Conservation (phyloP, 345 rosid genomes). For the Draba incana region DNA sequence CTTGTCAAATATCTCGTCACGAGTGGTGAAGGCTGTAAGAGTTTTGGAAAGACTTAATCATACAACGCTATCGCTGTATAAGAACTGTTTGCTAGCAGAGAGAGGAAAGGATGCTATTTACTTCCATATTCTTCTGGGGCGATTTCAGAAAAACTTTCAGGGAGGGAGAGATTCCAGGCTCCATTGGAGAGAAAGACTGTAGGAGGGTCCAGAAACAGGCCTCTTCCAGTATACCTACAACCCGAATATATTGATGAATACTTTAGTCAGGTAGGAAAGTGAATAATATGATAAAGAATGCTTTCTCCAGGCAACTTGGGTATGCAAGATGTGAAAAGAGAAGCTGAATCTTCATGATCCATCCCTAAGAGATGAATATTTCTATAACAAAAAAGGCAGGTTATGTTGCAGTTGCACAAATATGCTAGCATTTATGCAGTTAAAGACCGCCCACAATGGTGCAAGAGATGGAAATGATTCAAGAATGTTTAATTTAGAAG, state of each 20-base stretch:
- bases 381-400: too few relatives aligned
- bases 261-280: not conserved
- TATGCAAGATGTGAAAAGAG: not conserved
- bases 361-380: too few relatives aligned
- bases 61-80: not conserved
- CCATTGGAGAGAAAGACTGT: slow-evolving; percentile 66
- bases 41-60: slow-evolving; percentile 18
- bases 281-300: slow-evolving; percentile 1
- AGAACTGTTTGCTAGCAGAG: not conserved
- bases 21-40: slow-evolving; percentile 62
- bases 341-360: not conserved
- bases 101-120: slow-evolving; percentile 38
- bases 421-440: too few relatives aligned
- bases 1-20: slow-evolving; percentile 67
- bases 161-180: slow-evolving; percentile 69
- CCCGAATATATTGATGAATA: not conserved
- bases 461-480: too few relatives aligned
- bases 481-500: not conserved
- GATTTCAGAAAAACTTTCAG: slow-evolving; percentile 51
- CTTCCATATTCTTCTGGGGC: slow-evolving; percentile 45
- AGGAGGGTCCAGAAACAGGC: slow-evolving; percentile 90
- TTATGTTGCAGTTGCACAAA: too few relatives aligned
- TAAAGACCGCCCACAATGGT: too few relatives aligned
- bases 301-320: not conserved
- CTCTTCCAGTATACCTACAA: slow-evolving; percentile 91